Evolutionary conservation across 139 green algal genomes (phyloP).

Genomic region (Chlamydomonas schloesseri): DNA sequence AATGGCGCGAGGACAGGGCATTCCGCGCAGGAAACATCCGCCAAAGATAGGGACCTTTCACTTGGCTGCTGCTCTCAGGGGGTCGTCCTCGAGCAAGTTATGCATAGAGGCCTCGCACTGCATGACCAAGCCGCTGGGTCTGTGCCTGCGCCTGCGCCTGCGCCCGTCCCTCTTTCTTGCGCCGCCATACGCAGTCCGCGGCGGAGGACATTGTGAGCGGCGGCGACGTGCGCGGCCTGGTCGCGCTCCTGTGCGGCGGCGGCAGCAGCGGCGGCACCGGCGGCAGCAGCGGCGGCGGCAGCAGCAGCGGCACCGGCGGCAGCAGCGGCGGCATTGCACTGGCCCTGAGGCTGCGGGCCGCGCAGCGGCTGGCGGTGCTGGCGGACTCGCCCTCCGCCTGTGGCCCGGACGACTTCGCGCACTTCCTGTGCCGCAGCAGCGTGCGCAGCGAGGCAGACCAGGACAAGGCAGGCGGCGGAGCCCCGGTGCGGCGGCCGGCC

Average conservation of each 20-base stretch:
- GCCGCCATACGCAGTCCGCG: not conserved
- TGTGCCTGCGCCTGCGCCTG: too few species aligned
- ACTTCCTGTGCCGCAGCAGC: not conserved
- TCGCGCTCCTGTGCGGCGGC: not conserved
- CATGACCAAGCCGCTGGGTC: too few species aligned
- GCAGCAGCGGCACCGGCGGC: not conserved
- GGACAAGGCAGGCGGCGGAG: too few species aligned
- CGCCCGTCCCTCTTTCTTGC: too few species aligned
- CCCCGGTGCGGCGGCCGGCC: too few species aligned
- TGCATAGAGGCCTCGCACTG: too few species aligned
- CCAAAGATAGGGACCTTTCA: too few species aligned
- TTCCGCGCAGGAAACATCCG: too few species aligned
- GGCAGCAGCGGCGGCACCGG: too few species aligned
- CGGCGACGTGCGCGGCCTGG: not conserved
- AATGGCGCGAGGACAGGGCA: too few species aligned
- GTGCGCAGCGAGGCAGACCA: not conserved
- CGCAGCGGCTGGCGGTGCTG: not conserved
- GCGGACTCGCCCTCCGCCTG: not conserved
- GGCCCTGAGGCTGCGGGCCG: not conserved
- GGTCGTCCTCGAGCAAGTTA: too few species aligned
- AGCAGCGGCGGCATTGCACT: not conserved
- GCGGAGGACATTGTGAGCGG: conserved; percentile 1
- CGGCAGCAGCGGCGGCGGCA: not conserved
- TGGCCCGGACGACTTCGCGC: conserved; percentile 7
- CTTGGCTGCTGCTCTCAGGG: too few species aligned